phyloP scores from a whole-genome alignment of 2,329 filamentous ascomycete genomes.

The Aureobasidium sp. region DNA sequence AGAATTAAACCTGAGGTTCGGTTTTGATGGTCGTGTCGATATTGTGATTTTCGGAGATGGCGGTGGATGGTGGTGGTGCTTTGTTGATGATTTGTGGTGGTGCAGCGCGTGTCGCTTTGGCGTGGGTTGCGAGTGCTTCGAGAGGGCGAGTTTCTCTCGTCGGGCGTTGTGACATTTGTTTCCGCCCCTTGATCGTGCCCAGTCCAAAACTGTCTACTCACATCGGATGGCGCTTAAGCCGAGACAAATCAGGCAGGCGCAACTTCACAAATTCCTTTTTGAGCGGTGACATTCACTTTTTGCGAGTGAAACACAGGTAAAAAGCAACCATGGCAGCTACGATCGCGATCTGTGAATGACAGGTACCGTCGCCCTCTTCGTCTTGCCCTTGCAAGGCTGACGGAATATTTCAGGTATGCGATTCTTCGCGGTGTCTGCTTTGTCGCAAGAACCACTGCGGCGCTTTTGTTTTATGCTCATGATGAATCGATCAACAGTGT shows the following conservation, averaged over 20 bases:
- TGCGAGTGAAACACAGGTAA: background rate
- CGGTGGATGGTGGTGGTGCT: conserved; percentile 2
- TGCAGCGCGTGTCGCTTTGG: conserved; percentile 11
- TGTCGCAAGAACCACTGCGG: background rate
- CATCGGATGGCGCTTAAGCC: background rate
- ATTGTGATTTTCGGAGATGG: conserved; percentile 14
- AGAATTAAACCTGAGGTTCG: background rate
- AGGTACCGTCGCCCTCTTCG: background rate
- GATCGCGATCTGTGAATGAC: conserved; percentile 1
- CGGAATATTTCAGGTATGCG: background rate
- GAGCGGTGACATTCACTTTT: background rate
- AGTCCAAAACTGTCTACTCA: background rate
- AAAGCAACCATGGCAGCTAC: background rate
- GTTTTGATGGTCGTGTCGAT: conserved; percentile 12
- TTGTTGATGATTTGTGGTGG: conserved; percentile 9
- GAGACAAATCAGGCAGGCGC: background rate
- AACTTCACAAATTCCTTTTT: background rate
- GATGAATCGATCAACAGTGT: background rate
- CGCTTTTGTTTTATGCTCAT: background rate
- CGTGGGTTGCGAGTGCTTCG: conserved; percentile 1
- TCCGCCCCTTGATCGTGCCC: background rate
- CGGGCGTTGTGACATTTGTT: conserved; percentile 5
- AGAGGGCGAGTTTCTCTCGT: conserved; percentile 2
- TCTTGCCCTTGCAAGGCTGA: background rate
- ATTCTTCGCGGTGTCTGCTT: background rate